Evolutionary conservation across 345 rosid genomes (phyloP).

Genomic region (Rhizophora mangle): DNA sequence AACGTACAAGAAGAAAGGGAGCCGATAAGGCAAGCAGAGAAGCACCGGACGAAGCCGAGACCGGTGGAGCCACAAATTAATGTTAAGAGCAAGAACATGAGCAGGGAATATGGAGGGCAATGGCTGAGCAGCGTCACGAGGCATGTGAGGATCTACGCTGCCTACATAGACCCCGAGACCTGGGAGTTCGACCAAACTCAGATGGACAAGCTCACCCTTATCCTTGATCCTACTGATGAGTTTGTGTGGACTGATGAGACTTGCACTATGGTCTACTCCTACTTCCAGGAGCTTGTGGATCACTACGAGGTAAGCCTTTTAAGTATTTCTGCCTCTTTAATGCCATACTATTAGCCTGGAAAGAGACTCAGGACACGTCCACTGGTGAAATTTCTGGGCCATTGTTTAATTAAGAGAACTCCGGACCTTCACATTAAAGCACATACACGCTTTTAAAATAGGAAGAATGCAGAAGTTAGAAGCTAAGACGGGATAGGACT

Average conservation of each 20-base stretch:
- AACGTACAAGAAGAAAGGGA: conserved; percentile 15
- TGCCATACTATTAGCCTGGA: too few relatives aligned
- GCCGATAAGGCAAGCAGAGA: conserved; percentile 16
- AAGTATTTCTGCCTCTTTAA: too few relatives aligned
- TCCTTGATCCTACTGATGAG: conserved; percentile 84
- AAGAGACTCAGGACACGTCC: too few relatives aligned
- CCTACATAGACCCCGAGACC: conserved; percentile 32
- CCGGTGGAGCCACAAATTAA: conserved; percentile 81
- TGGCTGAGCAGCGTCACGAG: conserved; percentile 34
- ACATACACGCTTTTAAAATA: too few relatives aligned
- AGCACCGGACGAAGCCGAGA: conserved; percentile 49
- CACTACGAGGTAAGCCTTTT: conserved; percentile 67
- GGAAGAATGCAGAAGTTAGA: too few relatives aligned
- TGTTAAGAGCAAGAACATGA: conserved; percentile 72
- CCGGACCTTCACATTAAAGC: too few relatives aligned
- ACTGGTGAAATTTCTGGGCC: too few relatives aligned
- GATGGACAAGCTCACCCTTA: conserved; percentile 83
- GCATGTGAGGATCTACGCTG: conserved; percentile 32
- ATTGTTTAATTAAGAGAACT: too few relatives aligned
- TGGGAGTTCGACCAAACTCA: conserved; percentile 31
- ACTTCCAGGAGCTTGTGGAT: conserved; percentile 94
- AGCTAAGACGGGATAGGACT: too few relatives aligned
- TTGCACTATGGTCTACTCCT: conserved; percentile 59
- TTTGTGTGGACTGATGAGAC: conserved; percentile 77
- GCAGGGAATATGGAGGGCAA: conserved; percentile 57